These are phyloP conservation scores for Asterochloris sp. DNA, from an alignment of 139 green algal species.

Conservation along the genomic window DNA sequence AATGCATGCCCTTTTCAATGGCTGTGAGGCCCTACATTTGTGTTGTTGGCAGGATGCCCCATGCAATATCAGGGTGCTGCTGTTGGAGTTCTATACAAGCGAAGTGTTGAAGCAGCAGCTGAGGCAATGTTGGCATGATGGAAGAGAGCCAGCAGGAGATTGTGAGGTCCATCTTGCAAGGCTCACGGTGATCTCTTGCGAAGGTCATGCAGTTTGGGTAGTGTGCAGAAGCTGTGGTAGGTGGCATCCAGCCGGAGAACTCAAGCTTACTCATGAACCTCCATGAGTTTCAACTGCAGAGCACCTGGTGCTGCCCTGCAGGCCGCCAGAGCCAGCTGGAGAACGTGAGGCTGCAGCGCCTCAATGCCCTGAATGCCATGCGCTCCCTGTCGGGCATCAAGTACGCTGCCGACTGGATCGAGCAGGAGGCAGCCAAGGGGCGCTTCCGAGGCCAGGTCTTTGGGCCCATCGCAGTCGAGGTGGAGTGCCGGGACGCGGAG, in stretches of 20 bases:
- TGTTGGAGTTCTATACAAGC: no score
- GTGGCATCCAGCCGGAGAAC: neutral
- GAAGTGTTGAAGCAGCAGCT: no score
- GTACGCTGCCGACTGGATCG: conserved; percentile 35
- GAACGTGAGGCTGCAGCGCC: conserved; percentile 30
- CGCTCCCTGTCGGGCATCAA: conserved; percentile 17
- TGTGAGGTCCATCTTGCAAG: neutral
- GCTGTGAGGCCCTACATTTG: no score
- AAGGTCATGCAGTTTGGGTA: neutral
- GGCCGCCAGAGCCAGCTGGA: conserved; percentile 13
- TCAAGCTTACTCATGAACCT: neutral
- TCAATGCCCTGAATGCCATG: conserved; percentile 29
- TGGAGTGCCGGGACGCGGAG: conserved; percentile 42
- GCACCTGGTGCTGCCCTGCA: neutral
- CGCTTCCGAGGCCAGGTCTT: conserved; percentile 51
- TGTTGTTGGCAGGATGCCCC: no score
- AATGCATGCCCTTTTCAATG: no score
- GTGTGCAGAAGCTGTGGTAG: neutral
- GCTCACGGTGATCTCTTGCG: neutral
- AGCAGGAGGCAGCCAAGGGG: conserved; percentile 17
- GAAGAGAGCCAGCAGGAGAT: neutral
- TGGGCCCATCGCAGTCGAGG: conserved; percentile 60
- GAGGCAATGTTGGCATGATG: neutral
- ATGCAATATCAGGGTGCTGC: no score
- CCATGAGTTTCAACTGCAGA: neutral